Evolutionary conservation across 202 grass and related monocot species (phyloP).

Genomic region (Carex sylvatica): DNA sequence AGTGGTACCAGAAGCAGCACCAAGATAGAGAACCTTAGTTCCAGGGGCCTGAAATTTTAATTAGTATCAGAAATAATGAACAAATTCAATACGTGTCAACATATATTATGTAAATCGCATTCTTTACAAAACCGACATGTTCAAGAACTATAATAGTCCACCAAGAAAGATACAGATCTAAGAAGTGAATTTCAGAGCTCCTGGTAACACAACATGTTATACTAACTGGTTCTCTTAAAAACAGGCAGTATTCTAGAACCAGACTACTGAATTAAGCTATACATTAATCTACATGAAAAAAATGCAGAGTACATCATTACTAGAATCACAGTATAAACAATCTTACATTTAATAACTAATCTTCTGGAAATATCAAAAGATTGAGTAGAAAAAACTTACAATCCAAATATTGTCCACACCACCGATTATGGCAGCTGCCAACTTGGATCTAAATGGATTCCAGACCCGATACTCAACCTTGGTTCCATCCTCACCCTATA

Average conservation of each 20-base stretch:
- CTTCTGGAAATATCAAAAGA: neutral
- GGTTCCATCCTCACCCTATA: slow-evolving; percentile 61
- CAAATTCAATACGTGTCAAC: neutral
- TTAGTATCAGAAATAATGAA: neutral
- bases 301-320: neutral
- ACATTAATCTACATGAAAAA: neutral
- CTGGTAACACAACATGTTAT: neutral
- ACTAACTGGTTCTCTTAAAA: neutral
- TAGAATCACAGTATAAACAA: neutral
- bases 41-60: slow-evolving; percentile 54
- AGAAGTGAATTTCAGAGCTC: neutral
- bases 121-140: neutral
- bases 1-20: slow-evolving; percentile 75
- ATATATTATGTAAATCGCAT: neutral
- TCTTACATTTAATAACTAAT: neutral
- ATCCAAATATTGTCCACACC: slow-evolving; percentile 93
- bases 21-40: slow-evolving; percentile 71
- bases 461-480: slow-evolving; percentile 87
- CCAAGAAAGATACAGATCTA: neutral
- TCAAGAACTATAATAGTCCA: neutral
- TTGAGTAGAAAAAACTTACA: slow-evolving; percentile 33
- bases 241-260: too few species aligned
- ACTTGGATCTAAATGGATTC: slow-evolving; percentile 91
- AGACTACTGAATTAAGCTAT: neutral
- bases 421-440: slow-evolving; percentile 78